A percentile compares a stretch with the other conserved stretches of the same genome.
These are phyloP conservation scores for Salvia miltiorrhiza DNA, from an alignment of 257 asterid species.

Conservation along the genomic window DNA sequence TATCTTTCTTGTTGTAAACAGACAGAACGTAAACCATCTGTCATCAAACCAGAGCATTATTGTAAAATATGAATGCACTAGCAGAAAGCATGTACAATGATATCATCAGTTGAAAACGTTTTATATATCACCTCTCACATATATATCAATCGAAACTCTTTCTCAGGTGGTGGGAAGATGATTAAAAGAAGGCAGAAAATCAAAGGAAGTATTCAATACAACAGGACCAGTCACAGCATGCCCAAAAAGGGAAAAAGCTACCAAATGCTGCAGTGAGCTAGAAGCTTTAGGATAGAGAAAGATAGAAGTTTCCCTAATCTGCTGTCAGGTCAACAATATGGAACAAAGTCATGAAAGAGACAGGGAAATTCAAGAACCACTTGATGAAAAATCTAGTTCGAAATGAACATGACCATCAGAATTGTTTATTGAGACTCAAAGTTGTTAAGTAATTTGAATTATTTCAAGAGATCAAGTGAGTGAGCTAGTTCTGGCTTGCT, in stretches of 20 bases:
- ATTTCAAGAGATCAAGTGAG: not conserved
- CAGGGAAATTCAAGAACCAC: not conserved
- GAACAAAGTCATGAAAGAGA: not conserved
- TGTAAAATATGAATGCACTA: constrained; percentile 16
- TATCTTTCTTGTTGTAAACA: constrained; percentile 84
- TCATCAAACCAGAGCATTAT: constrained; percentile 22
- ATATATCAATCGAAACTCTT: not conserved
- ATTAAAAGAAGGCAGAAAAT: not conserved
- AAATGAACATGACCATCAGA: not conserved
- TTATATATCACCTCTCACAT: not conserved
- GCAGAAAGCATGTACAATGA: constrained; percentile 15
- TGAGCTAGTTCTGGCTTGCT: not conserved
- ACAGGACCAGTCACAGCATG: constrained; percentile 6
- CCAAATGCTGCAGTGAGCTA: not conserved
- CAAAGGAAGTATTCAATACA: not conserved
- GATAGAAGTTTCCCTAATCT: not conserved
- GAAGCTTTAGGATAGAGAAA: constrained; percentile 1
- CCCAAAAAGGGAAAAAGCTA: not conserved
- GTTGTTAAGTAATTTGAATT: not conserved
- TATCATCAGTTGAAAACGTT: constrained; percentile 2
- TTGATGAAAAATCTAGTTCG: not conserved
- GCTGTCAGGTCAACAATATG: not conserved
- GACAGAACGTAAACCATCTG: constrained; percentile 94
- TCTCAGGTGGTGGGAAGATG: not conserved
- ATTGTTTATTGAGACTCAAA: not conserved